These are phyloP conservation scores for Hippophae gyantsensis DNA, from an alignment of 306 rosid species.

Conservation along the genomic window DNA sequence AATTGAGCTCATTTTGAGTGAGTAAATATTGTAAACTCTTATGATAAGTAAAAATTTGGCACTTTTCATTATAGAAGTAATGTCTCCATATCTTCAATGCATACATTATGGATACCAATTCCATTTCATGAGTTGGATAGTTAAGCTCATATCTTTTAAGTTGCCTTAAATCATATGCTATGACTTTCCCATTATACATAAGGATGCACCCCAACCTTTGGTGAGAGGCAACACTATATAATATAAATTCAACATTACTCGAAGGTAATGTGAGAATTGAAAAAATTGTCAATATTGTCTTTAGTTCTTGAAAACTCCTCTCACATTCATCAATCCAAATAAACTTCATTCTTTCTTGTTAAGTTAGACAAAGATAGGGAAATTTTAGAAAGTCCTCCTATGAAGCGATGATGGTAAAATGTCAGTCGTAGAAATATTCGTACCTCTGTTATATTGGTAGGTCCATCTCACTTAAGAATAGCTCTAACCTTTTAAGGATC, in stretches of 20 bases:
- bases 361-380: neutral
- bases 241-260: neutral
- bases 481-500: neutral
- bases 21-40: neutral
- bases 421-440: neutral
- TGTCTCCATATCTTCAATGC: conserved; percentile 2
- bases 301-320: neutral
- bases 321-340: neutral
- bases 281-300: neutral
- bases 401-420: neutral
- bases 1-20: neutral
- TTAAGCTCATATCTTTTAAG: neutral
- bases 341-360: neutral
- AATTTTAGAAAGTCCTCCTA: neutral
- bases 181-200: neutral
- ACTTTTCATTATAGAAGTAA: neutral
- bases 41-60: neutral
- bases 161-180: neutral
- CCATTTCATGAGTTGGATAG: neutral
- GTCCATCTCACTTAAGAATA: neutral
- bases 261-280: neutral
- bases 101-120: neutral
- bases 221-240: neutral
- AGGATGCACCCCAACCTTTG: neutral
- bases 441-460: neutral